These are phyloP conservation scores for Blastocystis sp. DNA, from an alignment of 352 stramenopile species.

Conservation along the genomic window DNA sequence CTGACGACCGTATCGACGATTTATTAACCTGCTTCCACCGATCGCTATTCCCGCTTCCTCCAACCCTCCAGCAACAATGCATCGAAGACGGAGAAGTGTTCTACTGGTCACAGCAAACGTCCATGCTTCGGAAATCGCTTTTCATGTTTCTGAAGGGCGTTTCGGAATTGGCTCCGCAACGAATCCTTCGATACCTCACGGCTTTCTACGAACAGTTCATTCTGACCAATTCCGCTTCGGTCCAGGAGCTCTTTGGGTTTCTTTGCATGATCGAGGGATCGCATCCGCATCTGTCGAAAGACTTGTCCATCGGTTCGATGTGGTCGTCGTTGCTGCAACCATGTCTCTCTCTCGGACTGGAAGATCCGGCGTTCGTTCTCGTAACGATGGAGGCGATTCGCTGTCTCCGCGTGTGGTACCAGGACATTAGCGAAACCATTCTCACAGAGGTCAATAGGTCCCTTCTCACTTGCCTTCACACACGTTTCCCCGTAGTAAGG, in stretches of 20 bases:
- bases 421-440: background rate
- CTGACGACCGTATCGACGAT: background rate
- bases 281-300: background rate
- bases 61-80: background rate
- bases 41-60: slow-evolving; percentile 8
- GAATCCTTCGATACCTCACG: background rate
- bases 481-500: background rate
- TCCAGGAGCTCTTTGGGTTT: background rate
- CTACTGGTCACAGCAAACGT: background rate
- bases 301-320: background rate
- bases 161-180: background rate
- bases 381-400: background rate
- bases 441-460: background rate
- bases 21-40: slow-evolving; percentile 14
- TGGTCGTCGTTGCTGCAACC: background rate
- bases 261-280: slow-evolving; percentile 3
- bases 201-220: background rate
- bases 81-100: background rate
- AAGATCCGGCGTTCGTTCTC: background rate
- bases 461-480: background rate
- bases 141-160: background rate
- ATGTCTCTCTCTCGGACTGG: background rate
- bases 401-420: background rate
- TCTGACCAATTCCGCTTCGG: background rate
- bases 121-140: no score